Conservation (phyloP, 192 early-diverging fungal species). For the Globomyces pollinis-pini region DNA sequence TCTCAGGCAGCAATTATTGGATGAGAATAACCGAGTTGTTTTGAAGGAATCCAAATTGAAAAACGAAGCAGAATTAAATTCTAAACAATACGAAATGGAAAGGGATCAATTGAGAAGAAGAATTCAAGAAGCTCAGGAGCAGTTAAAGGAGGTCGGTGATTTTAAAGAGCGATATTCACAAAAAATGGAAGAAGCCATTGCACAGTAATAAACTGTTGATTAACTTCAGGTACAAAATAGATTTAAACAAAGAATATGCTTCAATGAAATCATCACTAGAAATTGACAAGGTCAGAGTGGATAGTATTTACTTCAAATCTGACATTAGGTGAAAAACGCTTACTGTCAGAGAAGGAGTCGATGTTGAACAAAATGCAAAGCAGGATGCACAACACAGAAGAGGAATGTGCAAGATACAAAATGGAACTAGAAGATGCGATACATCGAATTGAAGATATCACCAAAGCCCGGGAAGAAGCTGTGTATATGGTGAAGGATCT, state of each 20-base stretch:
- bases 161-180: conserved; percentile 35
- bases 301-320: conserved; percentile 14
- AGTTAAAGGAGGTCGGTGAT: conserved; percentile 19
- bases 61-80: conserved; percentile 31
- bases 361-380: conserved; percentile 8
- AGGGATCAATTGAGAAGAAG: conserved; percentile 16
- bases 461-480: conserved; percentile 23
- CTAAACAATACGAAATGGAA: conserved; percentile 26
- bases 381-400: not conserved
- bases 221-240: conserved; percentile 47
- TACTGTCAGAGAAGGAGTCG: not conserved
- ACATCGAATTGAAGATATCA: conserved; percentile 18
- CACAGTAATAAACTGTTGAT: no score
- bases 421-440: not conserved
- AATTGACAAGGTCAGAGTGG: conserved; percentile 30
- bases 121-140: conserved; percentile 19
- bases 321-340: not conserved
- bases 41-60: conserved; percentile 23
- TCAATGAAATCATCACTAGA: conserved; percentile 20
- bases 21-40: conserved; percentile 25
- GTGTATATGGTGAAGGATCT: conserved; percentile 23
- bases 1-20: conserved; percentile 29
- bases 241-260: conserved; percentile 31
- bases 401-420: not conserved
- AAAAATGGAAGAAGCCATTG: conserved; percentile 36